Conservation (phyloP, 805 yeast species). For the Lipomyces mesembrius region DNA sequence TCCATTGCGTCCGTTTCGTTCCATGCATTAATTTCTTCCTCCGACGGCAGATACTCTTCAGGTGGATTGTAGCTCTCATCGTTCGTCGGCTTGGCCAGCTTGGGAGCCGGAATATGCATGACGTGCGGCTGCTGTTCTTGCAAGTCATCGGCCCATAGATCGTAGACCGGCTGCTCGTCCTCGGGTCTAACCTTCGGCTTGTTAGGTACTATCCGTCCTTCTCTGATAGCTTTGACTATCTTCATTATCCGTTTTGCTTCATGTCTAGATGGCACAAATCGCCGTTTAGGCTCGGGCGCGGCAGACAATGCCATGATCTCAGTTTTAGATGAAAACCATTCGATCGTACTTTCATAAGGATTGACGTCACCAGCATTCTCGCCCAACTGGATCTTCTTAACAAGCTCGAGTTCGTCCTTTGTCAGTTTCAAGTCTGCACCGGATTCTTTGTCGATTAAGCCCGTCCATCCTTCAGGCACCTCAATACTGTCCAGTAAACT, state of each 20-base stretch:
- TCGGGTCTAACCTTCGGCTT: constrained; percentile 56
- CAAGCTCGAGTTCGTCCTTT: constrained; percentile 85
- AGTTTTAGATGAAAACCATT: constrained; percentile 87
- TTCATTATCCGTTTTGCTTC: constrained; percentile 97
- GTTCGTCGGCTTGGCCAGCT: constrained; percentile 91
- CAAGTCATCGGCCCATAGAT: constrained; percentile 80
- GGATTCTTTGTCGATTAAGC: constrained; percentile 85
- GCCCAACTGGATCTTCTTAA: constrained; percentile 81
- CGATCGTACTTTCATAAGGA: constrained; percentile 92
- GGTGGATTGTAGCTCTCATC: constrained; percentile 99
- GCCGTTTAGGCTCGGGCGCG: constrained; percentile 94
- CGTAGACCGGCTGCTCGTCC: constrained; percentile 56
- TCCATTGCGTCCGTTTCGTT: constrained; percentile 71
- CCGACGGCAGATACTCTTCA: constrained; percentile 82
- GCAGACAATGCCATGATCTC: constrained; percentile 93
- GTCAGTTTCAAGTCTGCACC: constrained; percentile 83
- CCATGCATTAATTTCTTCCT: constrained; percentile 77
- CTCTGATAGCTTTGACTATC: constrained; percentile 93
- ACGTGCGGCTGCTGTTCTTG: constrained; percentile 66
- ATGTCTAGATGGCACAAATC: constrained; percentile 94
- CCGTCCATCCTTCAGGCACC: constrained; percentile 98
- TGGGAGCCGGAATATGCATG: constrained; percentile 94
- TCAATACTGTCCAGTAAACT: constrained; percentile 87
- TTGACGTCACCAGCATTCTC: constrained; percentile 83
- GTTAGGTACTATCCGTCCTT: constrained; percentile 88